A percentile compares a stretch with the other conserved stretches of the same genome.
Evolutionary conservation across 345 rosid species (phyloP).

Genomic region (Euphorbia pulcherrima): DNA sequence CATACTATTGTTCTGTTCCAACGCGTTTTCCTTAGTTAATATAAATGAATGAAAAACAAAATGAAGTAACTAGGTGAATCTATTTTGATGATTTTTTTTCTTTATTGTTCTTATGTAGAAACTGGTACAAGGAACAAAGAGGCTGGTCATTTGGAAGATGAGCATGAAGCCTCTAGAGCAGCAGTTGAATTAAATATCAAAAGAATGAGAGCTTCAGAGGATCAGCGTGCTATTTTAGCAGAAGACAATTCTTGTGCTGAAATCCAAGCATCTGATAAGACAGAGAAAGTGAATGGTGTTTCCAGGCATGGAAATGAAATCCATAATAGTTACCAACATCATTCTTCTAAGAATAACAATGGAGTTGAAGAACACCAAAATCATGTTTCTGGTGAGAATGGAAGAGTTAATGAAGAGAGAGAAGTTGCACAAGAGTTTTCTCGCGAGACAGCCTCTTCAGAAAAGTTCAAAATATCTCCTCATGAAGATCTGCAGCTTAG

Average conservation of each 20-base stretch:
- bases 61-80: background rate
- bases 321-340: slow-evolving; percentile 5
- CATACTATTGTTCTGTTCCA: background rate
- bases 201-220: slow-evolving; percentile 6
- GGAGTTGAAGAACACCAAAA: background rate
- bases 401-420: slow-evolving; percentile 15
- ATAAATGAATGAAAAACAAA: background rate
- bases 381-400: background rate
- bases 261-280: slow-evolving; percentile 5
- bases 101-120: slow-evolving; percentile 19
- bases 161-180: slow-evolving; percentile 11
- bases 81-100: slow-evolving; percentile 12
- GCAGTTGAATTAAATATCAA: slow-evolving; percentile 7
- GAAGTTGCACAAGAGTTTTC: slow-evolving; percentile 8
- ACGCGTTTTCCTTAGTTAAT: background rate
- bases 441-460: background rate
- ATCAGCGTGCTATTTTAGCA: slow-evolving; percentile 7
- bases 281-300: background rate
- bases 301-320: background rate
- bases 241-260: slow-evolving; percentile 4
- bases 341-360: slow-evolving; percentile 9
- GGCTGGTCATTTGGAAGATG: slow-evolving; percentile 17
- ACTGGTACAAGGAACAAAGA: slow-evolving; percentile 6
- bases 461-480: background rate
- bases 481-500: slow-evolving; percentile 9